Percentiles rank a stretch among this genome's conserved stretches.
Evolutionary conservation across 2,329 filamentous ascomycete genomes (phyloP).

Genomic region (Colletotrichum coccodes): DNA sequence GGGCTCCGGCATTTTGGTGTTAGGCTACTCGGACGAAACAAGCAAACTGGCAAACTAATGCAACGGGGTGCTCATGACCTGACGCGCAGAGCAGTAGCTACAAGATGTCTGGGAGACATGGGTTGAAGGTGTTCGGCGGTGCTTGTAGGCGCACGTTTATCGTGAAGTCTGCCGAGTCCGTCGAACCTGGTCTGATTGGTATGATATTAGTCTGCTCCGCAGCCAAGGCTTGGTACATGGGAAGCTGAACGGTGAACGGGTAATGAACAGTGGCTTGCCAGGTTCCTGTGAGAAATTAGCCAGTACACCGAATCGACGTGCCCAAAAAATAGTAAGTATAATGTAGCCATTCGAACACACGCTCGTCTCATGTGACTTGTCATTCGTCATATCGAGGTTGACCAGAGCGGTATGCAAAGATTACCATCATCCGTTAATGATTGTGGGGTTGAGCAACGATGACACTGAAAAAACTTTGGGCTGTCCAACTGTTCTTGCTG

Average conservation of each 20-base stretch:
- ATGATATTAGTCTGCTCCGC: neutral
- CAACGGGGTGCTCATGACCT: no score
- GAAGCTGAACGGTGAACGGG: neutral
- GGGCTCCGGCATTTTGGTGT: no score
- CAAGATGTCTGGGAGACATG: neutral
- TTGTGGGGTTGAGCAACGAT: neutral
- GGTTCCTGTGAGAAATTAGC: neutral
- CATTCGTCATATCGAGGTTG: neutral
- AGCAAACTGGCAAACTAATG: neutral
- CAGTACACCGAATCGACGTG: neutral
- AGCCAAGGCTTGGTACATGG: neutral
- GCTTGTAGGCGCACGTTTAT: neutral
- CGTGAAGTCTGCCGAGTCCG: neutral
- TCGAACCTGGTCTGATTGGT: neutral
- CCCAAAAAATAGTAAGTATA: no score
- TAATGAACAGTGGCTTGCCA: neutral
- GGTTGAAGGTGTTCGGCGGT: neutral
- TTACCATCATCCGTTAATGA: neutral
- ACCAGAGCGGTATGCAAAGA: no score
- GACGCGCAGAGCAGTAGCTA: no score
- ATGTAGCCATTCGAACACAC: neutral
- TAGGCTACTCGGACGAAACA: no score
- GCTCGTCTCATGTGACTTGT: neutral
- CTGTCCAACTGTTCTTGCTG: neutral
- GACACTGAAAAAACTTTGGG: neutral